Conservation (phyloP, 2,329 filamentous ascomycete species). For the Beauveria rudraprayagi region DNA sequence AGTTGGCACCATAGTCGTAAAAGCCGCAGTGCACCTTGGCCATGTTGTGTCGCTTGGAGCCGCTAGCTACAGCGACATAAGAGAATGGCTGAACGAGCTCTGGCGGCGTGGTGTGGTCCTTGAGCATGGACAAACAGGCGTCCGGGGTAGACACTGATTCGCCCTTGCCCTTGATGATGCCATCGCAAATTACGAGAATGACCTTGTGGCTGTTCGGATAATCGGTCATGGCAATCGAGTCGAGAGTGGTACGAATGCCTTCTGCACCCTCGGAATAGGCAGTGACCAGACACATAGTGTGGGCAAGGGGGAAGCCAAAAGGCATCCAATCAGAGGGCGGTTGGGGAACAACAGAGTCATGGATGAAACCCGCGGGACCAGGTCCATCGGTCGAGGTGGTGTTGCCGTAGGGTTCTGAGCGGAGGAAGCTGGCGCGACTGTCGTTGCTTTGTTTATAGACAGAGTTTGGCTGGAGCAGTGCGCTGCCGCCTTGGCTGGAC, state of each 20-base stretch:
- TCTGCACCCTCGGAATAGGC: conserved; percentile 94
- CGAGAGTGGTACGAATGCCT: conserved; percentile 84
- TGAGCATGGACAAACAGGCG: conserved; percentile 87
- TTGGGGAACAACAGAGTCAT: conserved; percentile 91
- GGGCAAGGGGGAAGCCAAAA: conserved; percentile 89
- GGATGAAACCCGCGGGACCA: conserved; percentile 89
- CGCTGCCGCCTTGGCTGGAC: conserved; percentile 69
- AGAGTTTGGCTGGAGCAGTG: conserved; percentile 60
- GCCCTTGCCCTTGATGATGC: conserved; percentile 92
- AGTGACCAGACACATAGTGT: conserved; percentile 89
- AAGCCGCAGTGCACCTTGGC: conserved; percentile 97
- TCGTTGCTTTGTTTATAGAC: conserved; percentile 64
- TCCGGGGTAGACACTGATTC: conserved; percentile 84
- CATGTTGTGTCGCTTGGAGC: conserved; percentile 98
- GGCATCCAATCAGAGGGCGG: conserved; percentile 96
- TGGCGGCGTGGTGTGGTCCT: conserved; percentile 70
- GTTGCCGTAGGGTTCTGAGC: conserved; percentile 46
- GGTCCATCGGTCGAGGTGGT: conserved; percentile 57
- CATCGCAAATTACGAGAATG: conserved; percentile 93
- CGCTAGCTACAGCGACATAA: conserved; percentile 92
- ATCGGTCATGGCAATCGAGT: conserved; percentile 95
- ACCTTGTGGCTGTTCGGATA: conserved; percentile 99
- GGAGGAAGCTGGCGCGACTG: conserved; percentile 57
- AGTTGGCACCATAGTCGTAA: conserved; percentile 87
- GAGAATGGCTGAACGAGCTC: conserved; percentile 86